Evolutionary conservation across 2,329 filamentous ascomycete species (phyloP), one percentile per base, ranked within the genome.

Genomic region (Neoscytalidium dimidiatum): DNA sequence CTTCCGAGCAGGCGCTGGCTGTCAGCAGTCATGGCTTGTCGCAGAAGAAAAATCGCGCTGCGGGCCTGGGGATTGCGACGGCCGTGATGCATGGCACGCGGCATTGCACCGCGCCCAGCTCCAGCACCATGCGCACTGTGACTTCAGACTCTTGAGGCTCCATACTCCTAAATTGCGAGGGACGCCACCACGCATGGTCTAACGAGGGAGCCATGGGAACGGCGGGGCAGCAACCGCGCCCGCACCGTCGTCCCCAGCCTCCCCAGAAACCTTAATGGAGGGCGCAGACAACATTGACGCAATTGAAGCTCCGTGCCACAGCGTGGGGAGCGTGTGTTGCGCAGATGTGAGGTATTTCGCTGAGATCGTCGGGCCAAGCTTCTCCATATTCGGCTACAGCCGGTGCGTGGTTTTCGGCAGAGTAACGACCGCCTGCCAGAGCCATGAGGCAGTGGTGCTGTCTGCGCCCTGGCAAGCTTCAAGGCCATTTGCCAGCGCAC

Each of bases 381-480:
- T 60, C 56, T 33, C 56, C 56, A 11, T 4, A 46, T 60, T 60
- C 56, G 56, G 56, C 56, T 60, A 60, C 56, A 46, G n/a, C 41
- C 56, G 56, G 41, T 60, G 56, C 56, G 56, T 60, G 56, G 56
- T 60, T 60, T 60, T 60, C 43, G 56, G 28, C 56, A 7, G 56
- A 8, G 3, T 17, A 29, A 46, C 38, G 33, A 11, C 49, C 49
- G 29, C 49, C 49, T 52, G 49, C 49, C 49, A 46, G 41, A 46
- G 26, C 11, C 28, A 46, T 33, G 41, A 44, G 35, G 53, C 35
- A 19, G 53, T 41, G 11, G 29, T 28, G 9, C 13, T 41, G 6
- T 13, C 33, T 29, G 9, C 17, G 8, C 46, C 49, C 29, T 31
- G 4, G 14, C 41, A 44, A 9, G 41, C n/a, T 17, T 44, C 41